Evolutionary conservation across 2,329 filamentous ascomycete genomes (phyloP).

Genomic region (Alternaria ethzedia): DNA sequence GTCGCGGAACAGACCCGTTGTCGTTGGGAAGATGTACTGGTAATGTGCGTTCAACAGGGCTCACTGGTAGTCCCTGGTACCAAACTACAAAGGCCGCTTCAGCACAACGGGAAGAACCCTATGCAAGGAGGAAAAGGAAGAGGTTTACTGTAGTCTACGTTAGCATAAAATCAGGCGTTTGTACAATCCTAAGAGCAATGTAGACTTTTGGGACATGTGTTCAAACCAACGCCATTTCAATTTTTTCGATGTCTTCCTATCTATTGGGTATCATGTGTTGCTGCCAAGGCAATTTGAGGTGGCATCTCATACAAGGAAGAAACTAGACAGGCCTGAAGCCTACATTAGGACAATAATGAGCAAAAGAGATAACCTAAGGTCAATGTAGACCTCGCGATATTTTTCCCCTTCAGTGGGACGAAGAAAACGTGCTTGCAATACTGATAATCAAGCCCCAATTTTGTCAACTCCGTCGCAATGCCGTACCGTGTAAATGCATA

Average conservation of each 20-base stretch:
- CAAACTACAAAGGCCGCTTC: not conserved
- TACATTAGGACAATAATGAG: not conserved
- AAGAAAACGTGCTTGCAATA: not conserved
- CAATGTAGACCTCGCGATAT: not conserved
- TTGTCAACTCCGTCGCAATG: not conserved
- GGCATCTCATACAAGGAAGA: not conserved
- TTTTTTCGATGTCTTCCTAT: constrained; percentile 4
- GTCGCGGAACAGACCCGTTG: not conserved
- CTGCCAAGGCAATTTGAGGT: constrained; percentile 1
- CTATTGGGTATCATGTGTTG: constrained; percentile 16
- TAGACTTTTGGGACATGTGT: not conserved
- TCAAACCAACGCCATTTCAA: constrained; percentile 2
- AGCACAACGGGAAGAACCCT: not conserved
- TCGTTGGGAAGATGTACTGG: not conserved
- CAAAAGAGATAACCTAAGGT: not conserved
- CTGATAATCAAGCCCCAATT: not conserved
- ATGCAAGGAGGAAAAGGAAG: not conserved
- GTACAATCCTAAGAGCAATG: not conserved
- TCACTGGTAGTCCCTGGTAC: not conserved
- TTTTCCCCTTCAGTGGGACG: not conserved
- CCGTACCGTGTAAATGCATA: not conserved
- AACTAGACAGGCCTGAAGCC: not conserved
- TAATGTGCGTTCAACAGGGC: not conserved
- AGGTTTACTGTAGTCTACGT: not conserved
- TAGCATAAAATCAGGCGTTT: not conserved